Evolutionary conservation across 1,284 basidiomycete genomes (phyloP), one percentile per base, ranked within the genome.

Genomic region (Mycena citricolor): DNA sequence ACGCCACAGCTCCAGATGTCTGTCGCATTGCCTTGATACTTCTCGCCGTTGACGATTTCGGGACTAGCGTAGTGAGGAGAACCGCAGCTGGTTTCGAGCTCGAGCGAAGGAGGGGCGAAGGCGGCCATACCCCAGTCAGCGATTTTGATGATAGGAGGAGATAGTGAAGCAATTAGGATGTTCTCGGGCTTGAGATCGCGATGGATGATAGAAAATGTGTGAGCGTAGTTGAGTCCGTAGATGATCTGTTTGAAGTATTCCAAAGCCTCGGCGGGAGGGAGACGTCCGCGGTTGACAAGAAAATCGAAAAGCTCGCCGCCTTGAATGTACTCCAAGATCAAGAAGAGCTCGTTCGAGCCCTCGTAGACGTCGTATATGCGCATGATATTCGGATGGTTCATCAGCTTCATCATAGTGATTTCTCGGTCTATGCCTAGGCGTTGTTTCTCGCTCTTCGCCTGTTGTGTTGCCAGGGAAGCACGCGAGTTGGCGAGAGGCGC

Each of bases 71-170:
- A 99, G 68, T 99, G 97, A 39, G 97, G 97, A 51, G 88, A 92
- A 12, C 97, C 97, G 60, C 97, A 99, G 61, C 88, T 93, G 3
- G 95, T 99, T 71, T 98, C 92, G 35, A 98, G 81, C 64, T 97
- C 81, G 34, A 84, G 74, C 29, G 81, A 75, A 22, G 85, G 86
- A 37, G 83, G 84, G 38, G 87, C 86, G 56, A 93, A 90, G 12
- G 94, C 90, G 14, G 97, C 95, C 97, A 99, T 99, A 32, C 97
- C 97, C 82, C 97, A 99, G 68, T 99, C 97, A 20, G 94, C 97
- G 26, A 99, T 90, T 73, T 99, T 99, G 72, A 97, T 80, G 60
- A 92, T 78, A 54, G 90, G 90, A 45, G 93, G 79, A 42, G 80
- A 76, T 54, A 90, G 73, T 43, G 86, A 86, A 54, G 93, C 87